Conservation (phyloP, 495 filamentous ascomycete genomes). For the Paragyromitra xinjiangensis region DNA sequence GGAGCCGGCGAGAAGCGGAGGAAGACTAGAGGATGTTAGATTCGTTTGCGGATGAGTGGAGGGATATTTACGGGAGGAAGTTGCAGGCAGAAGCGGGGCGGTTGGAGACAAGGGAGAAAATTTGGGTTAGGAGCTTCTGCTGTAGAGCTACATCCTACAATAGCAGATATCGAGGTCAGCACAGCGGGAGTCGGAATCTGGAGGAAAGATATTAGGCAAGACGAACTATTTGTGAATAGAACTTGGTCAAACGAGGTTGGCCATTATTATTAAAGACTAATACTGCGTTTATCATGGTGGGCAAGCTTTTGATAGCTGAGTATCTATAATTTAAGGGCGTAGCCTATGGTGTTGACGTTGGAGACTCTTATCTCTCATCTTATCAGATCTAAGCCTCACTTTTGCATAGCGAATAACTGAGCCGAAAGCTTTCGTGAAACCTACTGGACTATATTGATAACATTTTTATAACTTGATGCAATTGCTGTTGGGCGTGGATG, state of each 20-base stretch:
- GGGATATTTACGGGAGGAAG: conserved; percentile 69
- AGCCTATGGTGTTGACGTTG: conserved; percentile 2
- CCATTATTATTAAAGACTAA: conserved; percentile 98
- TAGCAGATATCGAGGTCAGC: neutral
- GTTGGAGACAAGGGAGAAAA: conserved; percentile 94
- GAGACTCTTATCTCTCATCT: conserved; percentile 44
- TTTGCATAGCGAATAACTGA: neutral
- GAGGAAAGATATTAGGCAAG: conserved; percentile 21
- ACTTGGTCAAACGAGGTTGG: conserved; percentile 95
- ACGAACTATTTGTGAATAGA: conserved; percentile 95
- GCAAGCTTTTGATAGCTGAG: conserved; percentile 13
- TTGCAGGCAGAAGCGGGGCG: conserved; percentile 90
- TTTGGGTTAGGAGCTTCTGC: conserved; percentile 94
- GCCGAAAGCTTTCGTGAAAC: neutral
- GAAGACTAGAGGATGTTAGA: conserved; percentile 63
- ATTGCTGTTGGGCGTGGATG: neutral
- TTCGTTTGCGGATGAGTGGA: conserved; percentile 58
- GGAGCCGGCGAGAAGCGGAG: conserved; percentile 72
- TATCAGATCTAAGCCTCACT: conserved; percentile 33
- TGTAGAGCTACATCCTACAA: conserved; percentile 65
- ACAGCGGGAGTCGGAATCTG: neutral
- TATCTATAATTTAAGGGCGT: neutral
- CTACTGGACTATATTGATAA: neutral
- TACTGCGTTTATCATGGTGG: conserved; percentile 95
- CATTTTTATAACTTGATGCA: neutral